Conservation (phyloP, 768 basidiomycete species). For the Amyloporia xantha region DNA sequence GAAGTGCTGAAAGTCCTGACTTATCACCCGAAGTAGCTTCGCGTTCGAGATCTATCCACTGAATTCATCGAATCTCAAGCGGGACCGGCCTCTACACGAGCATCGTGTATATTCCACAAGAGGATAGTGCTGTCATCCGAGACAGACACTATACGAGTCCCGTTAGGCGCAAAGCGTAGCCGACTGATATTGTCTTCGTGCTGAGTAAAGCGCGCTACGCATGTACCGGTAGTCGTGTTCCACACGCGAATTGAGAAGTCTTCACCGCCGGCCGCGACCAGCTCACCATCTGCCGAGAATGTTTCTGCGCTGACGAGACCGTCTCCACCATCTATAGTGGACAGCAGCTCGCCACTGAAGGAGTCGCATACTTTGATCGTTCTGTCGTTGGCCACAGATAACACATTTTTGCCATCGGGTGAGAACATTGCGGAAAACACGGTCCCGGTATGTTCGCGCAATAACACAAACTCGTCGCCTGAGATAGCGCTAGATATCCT, state of each 20-base stretch:
- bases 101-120: not conserved
- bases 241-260: conserved; percentile 9
- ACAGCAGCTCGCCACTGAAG: not conserved
- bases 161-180: conserved; percentile 13
- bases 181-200: conserved; percentile 13
- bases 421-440: conserved; percentile 12
- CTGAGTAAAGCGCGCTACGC: conserved; percentile 7
- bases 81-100: too few relatives aligned
- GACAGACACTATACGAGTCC: conserved; percentile 21
- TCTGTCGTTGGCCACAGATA: conserved; percentile 11
- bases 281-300: conserved; percentile 11
- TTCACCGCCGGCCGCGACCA: conserved; percentile 7
- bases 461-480: conserved; percentile 21
- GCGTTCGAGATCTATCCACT: too few relatives aligned
- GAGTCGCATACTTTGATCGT: conserved; percentile 9
- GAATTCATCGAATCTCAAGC: too few relatives aligned
- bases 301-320: conserved; percentile 2
- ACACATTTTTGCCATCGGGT: conserved; percentile 12
- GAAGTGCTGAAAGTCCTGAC: too few relatives aligned
- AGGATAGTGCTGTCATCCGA: conserved; percentile 19
- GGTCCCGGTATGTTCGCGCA: conserved; percentile 7
- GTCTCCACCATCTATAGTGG: conserved; percentile 2
- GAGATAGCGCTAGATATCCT: conserved; percentile 9
- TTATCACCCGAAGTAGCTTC: too few relatives aligned
- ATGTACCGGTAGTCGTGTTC: conserved; percentile 6